A percentile compares a stretch with the other conserved stretches of the same genome.
Evolutionary conservation across 2,329 filamentous ascomycete genomes (phyloP).

Genomic region (Pseudogymnoascus sp.): DNA sequence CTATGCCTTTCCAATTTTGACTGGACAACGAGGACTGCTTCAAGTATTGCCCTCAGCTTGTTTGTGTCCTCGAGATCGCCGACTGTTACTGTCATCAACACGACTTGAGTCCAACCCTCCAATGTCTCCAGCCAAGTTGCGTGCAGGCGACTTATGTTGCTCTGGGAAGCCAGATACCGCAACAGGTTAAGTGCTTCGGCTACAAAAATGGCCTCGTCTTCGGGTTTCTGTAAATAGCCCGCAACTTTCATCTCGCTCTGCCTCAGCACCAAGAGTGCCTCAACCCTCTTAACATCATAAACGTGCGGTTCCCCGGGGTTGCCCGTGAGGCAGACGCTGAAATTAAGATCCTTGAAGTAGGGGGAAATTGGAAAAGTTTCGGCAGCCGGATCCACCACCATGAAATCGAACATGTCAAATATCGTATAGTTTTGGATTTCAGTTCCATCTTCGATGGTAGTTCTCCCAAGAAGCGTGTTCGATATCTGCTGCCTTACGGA

Average conservation of each 20-base stretch:
- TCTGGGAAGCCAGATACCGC: constrained; percentile 54
- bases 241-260: constrained; percentile 52
- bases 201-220: constrained; percentile 45
- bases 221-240: constrained; percentile 42
- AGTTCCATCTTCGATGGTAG: constrained; percentile 59
- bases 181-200: constrained; percentile 54
- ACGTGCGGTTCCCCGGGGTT: constrained; percentile 50
- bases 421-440: constrained; percentile 64
- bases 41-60: constrained; percentile 72
- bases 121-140: constrained; percentile 57
- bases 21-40: constrained; percentile 78
- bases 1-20: constrained; percentile 79
- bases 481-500: constrained; percentile 62
- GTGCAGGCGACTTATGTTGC: constrained; percentile 52
- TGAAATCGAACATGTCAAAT: constrained; percentile 91
- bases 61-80: constrained; percentile 70
- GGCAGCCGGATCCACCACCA: constrained; percentile 48
- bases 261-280: constrained; percentile 66
- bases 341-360: constrained; percentile 59
- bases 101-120: constrained; percentile 74
- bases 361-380: constrained; percentile 46
- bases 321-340: constrained; percentile 56
- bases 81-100: constrained; percentile 74
- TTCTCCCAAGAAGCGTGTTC: constrained; percentile 70
- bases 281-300: constrained; percentile 64